Evolutionary conservation across 345 rosid species (phyloP).

Genomic region (Euphorbia tirucalli): DNA sequence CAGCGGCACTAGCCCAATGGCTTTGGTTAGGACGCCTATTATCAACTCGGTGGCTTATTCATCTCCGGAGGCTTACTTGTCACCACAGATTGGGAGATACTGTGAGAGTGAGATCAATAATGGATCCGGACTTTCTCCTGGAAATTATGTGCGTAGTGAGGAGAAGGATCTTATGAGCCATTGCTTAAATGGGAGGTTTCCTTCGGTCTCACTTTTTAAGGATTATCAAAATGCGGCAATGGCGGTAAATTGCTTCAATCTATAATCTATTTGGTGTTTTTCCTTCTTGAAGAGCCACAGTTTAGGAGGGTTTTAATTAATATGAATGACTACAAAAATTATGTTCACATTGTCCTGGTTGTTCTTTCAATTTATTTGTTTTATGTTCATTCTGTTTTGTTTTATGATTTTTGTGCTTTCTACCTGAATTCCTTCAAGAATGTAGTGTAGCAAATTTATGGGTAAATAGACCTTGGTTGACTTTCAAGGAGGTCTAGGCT

Average conservation of each 20-base stretch:
- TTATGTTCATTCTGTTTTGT: background rate
- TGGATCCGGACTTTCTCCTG: constrained; percentile 40
- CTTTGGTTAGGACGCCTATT: constrained; percentile 47
- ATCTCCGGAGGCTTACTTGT: constrained; percentile 69
- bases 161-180: constrained; percentile 52
- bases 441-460: background rate
- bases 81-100: constrained; percentile 57
- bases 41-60: constrained; percentile 17
- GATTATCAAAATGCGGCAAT: constrained; percentile 86
- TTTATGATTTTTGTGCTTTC: background rate
- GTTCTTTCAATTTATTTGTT: background rate
- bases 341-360: background rate
- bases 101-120: constrained; percentile 12
- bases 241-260: constrained; percentile 50
- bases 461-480: background rate
- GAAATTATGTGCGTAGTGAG: constrained; percentile 37
- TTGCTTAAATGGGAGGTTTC: constrained; percentile 75
- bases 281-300: background rate
- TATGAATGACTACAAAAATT: background rate
- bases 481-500: background rate
- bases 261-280: background rate
- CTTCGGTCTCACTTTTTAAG: constrained; percentile 80
- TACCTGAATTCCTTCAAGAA: background rate
- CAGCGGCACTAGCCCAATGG: constrained; percentile 51
- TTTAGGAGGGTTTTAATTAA: background rate